Evolutionary conservation across 768 basidiomycete genomes (phyloP).

Genomic region (Suillus subalutaceus): DNA sequence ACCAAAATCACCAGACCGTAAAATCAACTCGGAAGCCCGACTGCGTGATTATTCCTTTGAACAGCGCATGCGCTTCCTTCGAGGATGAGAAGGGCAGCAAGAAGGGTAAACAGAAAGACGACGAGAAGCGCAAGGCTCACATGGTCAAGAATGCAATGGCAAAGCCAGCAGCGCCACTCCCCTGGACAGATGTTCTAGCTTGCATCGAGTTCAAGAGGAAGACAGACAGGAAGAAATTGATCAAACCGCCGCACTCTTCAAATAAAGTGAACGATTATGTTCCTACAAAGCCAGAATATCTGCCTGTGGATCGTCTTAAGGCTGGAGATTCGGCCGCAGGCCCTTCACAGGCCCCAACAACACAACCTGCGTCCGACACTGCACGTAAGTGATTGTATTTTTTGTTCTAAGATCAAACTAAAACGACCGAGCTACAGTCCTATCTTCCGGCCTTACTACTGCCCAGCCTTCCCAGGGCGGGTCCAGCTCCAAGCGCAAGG

Average conservation of each 20-base stretch:
- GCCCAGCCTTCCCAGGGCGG: background rate
- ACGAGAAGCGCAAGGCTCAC: background rate
- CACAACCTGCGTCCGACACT: background rate
- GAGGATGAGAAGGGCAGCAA: background rate
- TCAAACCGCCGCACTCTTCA: too few relatives aligned
- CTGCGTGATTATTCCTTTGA: background rate
- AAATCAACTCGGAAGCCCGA: conserved; percentile 9
- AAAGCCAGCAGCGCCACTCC: background rate
- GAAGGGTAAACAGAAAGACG: too few relatives aligned
- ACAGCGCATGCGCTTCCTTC: background rate
- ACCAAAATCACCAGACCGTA: background rate
- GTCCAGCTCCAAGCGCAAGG: background rate
- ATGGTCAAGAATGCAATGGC: background rate
- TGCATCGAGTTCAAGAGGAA: background rate
- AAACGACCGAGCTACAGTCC: background rate
- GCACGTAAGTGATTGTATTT: background rate
- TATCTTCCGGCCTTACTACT: background rate
- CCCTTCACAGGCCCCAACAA: background rate
- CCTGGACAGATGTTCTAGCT: background rate
- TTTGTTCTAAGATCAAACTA: background rate
- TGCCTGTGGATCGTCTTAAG: too few relatives aligned
- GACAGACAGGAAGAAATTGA: too few relatives aligned
- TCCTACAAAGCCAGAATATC: too few relatives aligned
- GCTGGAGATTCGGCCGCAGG: too few relatives aligned
- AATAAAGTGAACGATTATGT: too few relatives aligned